Base-by-base conservation (phyloP, 371 early-diverging fungal species). In the Zopfochytrium polystomum region DNA sequence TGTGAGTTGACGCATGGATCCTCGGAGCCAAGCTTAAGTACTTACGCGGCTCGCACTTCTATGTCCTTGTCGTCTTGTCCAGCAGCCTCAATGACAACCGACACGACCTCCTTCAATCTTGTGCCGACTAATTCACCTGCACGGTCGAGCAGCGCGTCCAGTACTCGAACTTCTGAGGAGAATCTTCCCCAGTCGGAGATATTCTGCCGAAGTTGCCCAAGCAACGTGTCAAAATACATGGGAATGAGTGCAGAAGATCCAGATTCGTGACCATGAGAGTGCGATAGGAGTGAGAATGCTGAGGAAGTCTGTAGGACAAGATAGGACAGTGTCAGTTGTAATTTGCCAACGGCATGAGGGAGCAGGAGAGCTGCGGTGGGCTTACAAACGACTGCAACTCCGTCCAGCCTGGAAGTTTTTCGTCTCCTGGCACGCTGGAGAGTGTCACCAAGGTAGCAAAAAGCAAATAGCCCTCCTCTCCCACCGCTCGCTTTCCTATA, bases 1-100 rank as follows among this genome's bases (percentile, higher is more conserved):
- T 5, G 53, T 45, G 0, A 27, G 26, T 46, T 32, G 38, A 15
- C 49, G 35, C 13, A 3, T 18, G 27, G 42, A 52, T 4, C 5
- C 46, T 52, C 34, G 31, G 55, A 52, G 1, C 54, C 2, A 3
- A 63, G 22, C 6, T 48, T 13, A 52, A 61, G 4, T 2, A 35
- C 53, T 51, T 34, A 70, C 75, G 66, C 62, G 29, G 70, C 56
- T 9, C 79, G 55, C 3, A 77, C 63, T 61, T 80, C 79, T 4
- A 58, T 20, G 27, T 80, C 80, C 45, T 63, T 61, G 7, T 71
- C 68, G 30, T 51, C 55, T 9, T 29, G 11, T 78, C 47, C n/a
- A n/a, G n/a, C n/a, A n/a, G n/a, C n/a, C n/a, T n/a, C n/a, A n/a
- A n/a, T n/a, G n/a, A n/a, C n/a, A 5, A 77, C 25, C 11, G 55